Evolutionary conservation across 345 rosid genomes (phyloP).

Genomic region (Populus pruinosa): DNA sequence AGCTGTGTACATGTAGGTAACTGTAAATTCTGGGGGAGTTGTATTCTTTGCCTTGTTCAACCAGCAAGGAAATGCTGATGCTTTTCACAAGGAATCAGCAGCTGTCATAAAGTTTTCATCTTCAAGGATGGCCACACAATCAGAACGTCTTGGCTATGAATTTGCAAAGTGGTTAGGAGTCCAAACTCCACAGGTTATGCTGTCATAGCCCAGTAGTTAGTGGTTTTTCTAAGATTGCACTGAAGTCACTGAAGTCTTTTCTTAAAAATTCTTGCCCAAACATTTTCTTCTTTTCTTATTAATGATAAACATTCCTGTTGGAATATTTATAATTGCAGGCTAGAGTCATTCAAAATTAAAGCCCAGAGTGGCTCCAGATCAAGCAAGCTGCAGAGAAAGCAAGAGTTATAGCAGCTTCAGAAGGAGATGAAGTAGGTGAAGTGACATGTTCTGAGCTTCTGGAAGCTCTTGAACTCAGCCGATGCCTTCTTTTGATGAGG

Average conservation of each 20-base stretch:
- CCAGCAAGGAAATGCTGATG: conserved; percentile 43
- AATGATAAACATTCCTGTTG: conserved; percentile 12
- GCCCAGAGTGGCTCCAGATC: conserved; percentile 82
- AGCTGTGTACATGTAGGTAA: conserved; percentile 54
- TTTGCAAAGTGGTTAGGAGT: conserved; percentile 94
- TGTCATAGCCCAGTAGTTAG: conserved; percentile 9
- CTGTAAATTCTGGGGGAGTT: conserved; percentile 97
- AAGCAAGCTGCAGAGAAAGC: conserved; percentile 94
- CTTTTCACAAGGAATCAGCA: conserved; percentile 68
- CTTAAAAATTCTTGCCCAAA: neutral
- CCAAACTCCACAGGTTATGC: conserved; percentile 81
- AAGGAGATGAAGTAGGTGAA: conserved; percentile 86
- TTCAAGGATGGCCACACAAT: conserved; percentile 98
- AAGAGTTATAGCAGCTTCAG: conserved; percentile 60
- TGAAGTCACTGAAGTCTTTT: neutral
- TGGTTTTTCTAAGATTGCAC: neutral
- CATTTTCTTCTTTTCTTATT: neutral
- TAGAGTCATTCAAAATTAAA: conserved; percentile 84
- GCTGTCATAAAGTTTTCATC: conserved; percentile 98
- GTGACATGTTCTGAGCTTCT: conserved; percentile 90
- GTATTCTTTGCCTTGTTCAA: conserved; percentile 94
- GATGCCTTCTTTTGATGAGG: conserved; percentile 97
- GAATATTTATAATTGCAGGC: conserved; percentile 45
- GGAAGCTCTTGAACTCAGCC: conserved; percentile 98
- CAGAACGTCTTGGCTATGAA: conserved; percentile 98